These are phyloP conservation scores for Kazachstania taianensis DNA, from an alignment of 805 yeast species.

Conservation along the genomic window DNA sequence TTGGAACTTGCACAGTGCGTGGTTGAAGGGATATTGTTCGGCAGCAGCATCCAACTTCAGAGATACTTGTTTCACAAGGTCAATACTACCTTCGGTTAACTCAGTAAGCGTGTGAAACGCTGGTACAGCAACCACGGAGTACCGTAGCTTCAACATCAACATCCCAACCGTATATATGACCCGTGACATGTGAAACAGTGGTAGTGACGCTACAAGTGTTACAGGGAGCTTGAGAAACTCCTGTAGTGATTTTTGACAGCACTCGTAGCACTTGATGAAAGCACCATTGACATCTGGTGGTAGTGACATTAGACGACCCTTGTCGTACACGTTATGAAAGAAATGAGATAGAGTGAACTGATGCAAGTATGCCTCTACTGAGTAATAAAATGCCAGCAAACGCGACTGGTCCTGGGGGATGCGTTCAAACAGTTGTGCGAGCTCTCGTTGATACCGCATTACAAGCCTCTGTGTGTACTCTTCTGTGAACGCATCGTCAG, in stretches of 20 bases:
- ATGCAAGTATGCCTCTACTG: conserved; percentile 57
- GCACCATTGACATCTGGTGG: conserved; percentile 31
- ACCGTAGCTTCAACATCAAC: conserved; percentile 43
- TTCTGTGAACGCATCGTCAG: conserved; percentile 12
- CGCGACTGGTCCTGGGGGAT: conserved; percentile 34
- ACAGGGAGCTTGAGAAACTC: conserved; percentile 37
- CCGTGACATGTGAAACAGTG: conserved; percentile 47
- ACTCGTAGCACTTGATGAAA: conserved; percentile 41
- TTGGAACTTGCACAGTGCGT: conserved; percentile 42
- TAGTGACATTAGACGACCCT: conserved; percentile 8
- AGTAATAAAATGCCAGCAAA: conserved; percentile 42
- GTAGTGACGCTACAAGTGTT: conserved; percentile 44
- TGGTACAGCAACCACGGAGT: conserved; percentile 45
- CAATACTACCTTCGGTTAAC: conserved; percentile 39
- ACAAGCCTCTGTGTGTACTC: conserved; percentile 10
- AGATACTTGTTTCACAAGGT: conserved; percentile 19
- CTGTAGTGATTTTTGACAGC: conserved; percentile 42
- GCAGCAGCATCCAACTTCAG: conserved; percentile 22
- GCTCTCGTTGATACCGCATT: conserved; percentile 39
- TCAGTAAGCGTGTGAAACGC: conserved; percentile 34
- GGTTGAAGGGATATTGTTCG: conserved; percentile 35
- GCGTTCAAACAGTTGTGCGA: conserved; percentile 32
- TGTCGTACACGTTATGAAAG: conserved; percentile 10
- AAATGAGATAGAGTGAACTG: conserved; percentile 39
- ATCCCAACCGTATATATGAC: conserved; percentile 58